Evolutionary conservation across 257 asterid species (phyloP), one percentile per base, ranked within the genome.

Genomic region (Schizonepeta tenuifolia): DNA sequence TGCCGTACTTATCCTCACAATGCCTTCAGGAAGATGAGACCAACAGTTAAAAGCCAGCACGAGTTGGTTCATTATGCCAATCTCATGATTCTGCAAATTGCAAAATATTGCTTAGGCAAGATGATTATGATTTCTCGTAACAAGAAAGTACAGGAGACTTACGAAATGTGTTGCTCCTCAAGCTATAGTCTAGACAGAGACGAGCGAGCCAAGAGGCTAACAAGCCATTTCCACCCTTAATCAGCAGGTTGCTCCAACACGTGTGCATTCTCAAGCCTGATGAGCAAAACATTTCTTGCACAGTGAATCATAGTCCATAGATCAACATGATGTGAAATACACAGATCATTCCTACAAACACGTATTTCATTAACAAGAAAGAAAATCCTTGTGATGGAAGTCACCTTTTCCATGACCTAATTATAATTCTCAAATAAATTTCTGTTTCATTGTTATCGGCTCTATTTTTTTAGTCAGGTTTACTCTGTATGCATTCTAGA

Each of bases 101-200:
- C 13, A 57, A 35, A 12, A 64, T 5, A 56, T 38, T 17, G 59
- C 8, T 61, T 18, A 7, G 38, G 21, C 26, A 55, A 7, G 14
- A 18, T 43, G 15, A 40, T n/a, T 28, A 15, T 5, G n/a, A 44
- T 18, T 22, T 10, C 15, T 14, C 14, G 24, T 36, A n/a, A 15
- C 20, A 59, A 41, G 59, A 31, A 36, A 53, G 59, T 22, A 58
- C 36, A 20, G 14, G 36, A 70, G 68, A 33, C 43, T 9, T 73
- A 68, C 79, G 7, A 63, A 51, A 46, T 28, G n/a, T 28, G 57
- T 20, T 68, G 64, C 79, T 73, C 64, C 55, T 49, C 75, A 28
- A 68, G 43, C 71, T 50, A n/a, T n/a, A 31, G 22, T n/a, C 70
- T 5, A 26, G 54, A 46, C 54, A 20, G 58, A 1, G 59, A 59